Evolutionary conservation across 2,329 filamentous ascomycete species (phyloP).

Genomic region (Ophiostoma quercus): DNA sequence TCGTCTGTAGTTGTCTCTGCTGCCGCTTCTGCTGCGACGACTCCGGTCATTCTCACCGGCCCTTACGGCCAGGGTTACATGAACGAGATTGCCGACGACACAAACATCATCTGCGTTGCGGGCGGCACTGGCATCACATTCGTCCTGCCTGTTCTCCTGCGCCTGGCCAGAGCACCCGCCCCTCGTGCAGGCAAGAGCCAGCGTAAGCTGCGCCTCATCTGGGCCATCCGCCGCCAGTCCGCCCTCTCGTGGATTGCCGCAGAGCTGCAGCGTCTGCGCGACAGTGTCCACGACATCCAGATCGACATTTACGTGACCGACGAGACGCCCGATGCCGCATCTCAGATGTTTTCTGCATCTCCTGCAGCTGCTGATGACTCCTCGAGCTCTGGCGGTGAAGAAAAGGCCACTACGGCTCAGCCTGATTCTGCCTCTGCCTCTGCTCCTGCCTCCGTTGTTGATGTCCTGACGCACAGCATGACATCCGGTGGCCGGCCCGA

Average conservation of each 20-base stretch:
- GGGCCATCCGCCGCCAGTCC: slow-evolving; percentile 52
- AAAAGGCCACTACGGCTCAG: not conserved
- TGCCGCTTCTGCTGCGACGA: slow-evolving; percentile 34
- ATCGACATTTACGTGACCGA: not conserved
- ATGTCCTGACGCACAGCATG: not conserved
- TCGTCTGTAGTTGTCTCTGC: not conserved
- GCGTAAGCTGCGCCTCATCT: slow-evolving; percentile 56
- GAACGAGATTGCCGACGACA: slow-evolving; percentile 35
- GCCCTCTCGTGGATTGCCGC: slow-evolving; percentile 55
- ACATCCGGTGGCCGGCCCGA: slow-evolving; percentile 37
- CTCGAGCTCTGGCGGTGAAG: not conserved
- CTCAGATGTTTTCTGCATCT: not conserved
- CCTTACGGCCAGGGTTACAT: slow-evolving; percentile 54
- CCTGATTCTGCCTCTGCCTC: not conserved
- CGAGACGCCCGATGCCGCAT: not conserved
- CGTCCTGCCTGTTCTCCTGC: slow-evolving; percentile 48
- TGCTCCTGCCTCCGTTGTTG: not conserved
- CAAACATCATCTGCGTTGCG: slow-evolving; percentile 30
- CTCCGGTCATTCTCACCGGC: slow-evolving; percentile 56
- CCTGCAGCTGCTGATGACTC: not conserved
- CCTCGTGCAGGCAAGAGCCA: slow-evolving; percentile 29
- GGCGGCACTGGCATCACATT: slow-evolving; percentile 40
- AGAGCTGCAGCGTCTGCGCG: slow-evolving; percentile 49
- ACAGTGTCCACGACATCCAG: slow-evolving; percentile 31
- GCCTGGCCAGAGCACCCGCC: slow-evolving; percentile 32